Evolutionary conservation across 768 basidiomycete genomes (phyloP).

Genomic region (Lactifluus hygrophoroides): DNA sequence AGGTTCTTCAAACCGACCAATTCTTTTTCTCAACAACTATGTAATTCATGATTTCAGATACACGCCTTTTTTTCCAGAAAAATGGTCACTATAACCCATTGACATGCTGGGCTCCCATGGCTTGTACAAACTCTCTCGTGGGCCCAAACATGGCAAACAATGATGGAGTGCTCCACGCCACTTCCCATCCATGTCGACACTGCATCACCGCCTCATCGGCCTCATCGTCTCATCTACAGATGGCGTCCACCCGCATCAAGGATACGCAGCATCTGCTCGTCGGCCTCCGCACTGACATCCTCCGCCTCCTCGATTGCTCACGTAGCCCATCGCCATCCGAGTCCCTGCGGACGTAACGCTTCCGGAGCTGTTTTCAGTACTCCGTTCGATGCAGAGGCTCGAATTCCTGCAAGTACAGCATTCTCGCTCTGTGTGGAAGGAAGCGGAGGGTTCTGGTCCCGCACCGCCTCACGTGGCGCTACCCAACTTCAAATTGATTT

Average conservation of each 20-base stretch:
- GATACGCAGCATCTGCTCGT: constrained; percentile 7
- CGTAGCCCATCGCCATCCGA: constrained; percentile 10
- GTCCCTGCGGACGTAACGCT: constrained; percentile 1
- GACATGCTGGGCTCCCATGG: too few relatives aligned
- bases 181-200: too few relatives aligned
- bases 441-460: background rate
- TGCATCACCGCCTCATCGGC: too few relatives aligned
- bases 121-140: too few relatives aligned
- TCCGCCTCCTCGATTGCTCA: constrained; percentile 5
- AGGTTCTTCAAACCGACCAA: too few relatives aligned
- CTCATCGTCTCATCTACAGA: background rate
- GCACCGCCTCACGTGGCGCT: background rate
- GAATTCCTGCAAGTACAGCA: constrained; percentile 7
- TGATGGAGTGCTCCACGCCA: too few relatives aligned
- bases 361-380: background rate
- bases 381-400: constrained; percentile 7
- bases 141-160: too few relatives aligned
- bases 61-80: too few relatives aligned
- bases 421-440: constrained; percentile 12
- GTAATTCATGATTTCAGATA: too few relatives aligned
- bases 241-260: constrained; percentile 12
- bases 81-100: too few relatives aligned
- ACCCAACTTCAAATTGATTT: background rate
- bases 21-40: too few relatives aligned
- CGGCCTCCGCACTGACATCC: constrained; percentile 8